phyloP scores from a whole-genome alignment of 2,329 filamentous ascomycete species.

The Fusarium mexicanum region DNA sequence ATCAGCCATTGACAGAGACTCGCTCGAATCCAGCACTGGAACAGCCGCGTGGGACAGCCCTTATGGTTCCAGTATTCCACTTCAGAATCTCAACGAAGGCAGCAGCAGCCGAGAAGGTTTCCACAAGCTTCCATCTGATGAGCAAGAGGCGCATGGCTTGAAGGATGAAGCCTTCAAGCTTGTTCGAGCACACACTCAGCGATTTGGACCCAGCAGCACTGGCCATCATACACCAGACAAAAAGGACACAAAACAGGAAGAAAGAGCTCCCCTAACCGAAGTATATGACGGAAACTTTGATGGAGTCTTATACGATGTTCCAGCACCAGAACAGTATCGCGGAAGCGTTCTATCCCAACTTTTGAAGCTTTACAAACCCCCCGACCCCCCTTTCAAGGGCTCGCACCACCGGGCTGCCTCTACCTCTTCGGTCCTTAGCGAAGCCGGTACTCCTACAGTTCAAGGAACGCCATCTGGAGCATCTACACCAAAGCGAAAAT shows the following conservation, averaged over 20 bases:
- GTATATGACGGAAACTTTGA: slow-evolving; percentile 53
- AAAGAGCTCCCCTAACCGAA: slow-evolving; percentile 44
- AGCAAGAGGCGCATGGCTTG: slow-evolving; percentile 14
- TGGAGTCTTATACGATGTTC: slow-evolving; percentile 52
- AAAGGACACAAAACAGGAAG: slow-evolving; percentile 23
- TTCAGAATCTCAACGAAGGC: slow-evolving; percentile 45
- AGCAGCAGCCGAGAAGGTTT: slow-evolving; percentile 29
- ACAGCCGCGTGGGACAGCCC: slow-evolving; percentile 41
- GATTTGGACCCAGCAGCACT: slow-evolving; percentile 27
- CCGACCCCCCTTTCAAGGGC: slow-evolving; percentile 40
- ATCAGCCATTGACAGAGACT: slow-evolving; percentile 48
- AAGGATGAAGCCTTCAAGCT: slow-evolving; percentile 54
- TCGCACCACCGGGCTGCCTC: slow-evolving; percentile 40
- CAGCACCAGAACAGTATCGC: slow-evolving; percentile 54
- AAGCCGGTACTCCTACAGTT: slow-evolving; percentile 48
- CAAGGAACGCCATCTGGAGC: slow-evolving; percentile 51
- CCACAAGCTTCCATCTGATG: slow-evolving; percentile 23
- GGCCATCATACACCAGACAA: slow-evolving; percentile 4
- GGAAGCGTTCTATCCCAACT: slow-evolving; percentile 58
- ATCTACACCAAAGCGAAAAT: slow-evolving; percentile 56
- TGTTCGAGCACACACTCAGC: slow-evolving; percentile 54
- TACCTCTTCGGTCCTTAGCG: slow-evolving; percentile 42
- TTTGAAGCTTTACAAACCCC: slow-evolving; percentile 57
- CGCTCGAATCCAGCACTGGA: slow-evolving; percentile 51
- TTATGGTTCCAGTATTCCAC: slow-evolving; percentile 43